Base-by-base conservation (phyloP, 352 stramenopile species). In the Phytophthora palmivora region DNA sequence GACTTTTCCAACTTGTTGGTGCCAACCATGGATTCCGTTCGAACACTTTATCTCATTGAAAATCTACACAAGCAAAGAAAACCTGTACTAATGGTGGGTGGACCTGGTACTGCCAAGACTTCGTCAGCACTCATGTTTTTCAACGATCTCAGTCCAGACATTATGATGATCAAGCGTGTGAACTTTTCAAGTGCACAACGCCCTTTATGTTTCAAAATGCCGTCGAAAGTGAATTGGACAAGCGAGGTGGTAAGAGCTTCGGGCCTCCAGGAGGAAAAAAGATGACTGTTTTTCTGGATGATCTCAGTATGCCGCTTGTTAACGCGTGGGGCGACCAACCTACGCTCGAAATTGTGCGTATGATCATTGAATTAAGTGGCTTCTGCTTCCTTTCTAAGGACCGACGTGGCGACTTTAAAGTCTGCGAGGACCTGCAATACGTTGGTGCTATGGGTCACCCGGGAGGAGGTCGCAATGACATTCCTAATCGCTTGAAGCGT, bases 371-470 rank as follows among this genome's bases (percentile, higher is more conserved):
- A 54, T 87, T 97, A 22, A 97, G 84, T 26, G 96, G 97, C 0
- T 99, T 99, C 62, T 99, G 95, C 74, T 99, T 99, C 79, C 84
- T 99, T 11, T 88, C 98, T 19, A 99, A 99, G 76, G 97, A 99
- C 57, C 98, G 98, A 53, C 93, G 97, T 44, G 97, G 97, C 9
- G 97, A 99, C 67, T 99, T 99, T 69, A 99, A 99, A 58, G 94
- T 98, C 6, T 99, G 96, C 62, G 97, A 99, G 70, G 97, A 99
- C 67, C 67, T 99, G 24, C 91, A 98, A 71, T 99, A 99, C 60
- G 86, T 99, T 21, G 97, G 92, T 1, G 97, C 96, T n/a, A 99
- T 99, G 97, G 94, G 95, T 26, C 96, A 99, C 57, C 97, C 97
- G 12, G 96, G 97, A 52, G 95, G 96, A 58, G 97, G 97, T 18